Base-by-base conservation (phyloP, 2,329 filamentous ascomycete species). In the Pseudogymnoascus sp. region DNA sequence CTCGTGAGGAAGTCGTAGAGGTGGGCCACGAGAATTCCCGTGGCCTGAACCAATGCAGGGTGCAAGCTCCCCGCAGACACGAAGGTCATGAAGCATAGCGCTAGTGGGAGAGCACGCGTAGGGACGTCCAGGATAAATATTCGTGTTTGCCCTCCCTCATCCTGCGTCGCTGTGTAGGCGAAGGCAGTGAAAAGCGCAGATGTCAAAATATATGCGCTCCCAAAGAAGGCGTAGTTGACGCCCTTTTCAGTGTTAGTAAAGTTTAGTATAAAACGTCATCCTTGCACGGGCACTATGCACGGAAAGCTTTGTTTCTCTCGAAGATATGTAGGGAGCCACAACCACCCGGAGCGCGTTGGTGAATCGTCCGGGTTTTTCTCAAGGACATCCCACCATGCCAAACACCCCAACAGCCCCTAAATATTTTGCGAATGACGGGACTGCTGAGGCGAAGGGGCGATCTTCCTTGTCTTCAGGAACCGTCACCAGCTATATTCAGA, bases 1-100 rank as follows among this genome's bases (percentile, higher is more conserved):
- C 90, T 84, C 1, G 90, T 91, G 60, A 97, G 75, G 72, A 97
- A 99, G 73, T 97, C 90, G 75, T 91, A 96, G 18, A 94, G 71
- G 74, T 99, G 94, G 4, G 92, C 92, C 11, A 92, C 90, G 47
- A 96, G 67, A 10, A 99, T 80, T n/a, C 94, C 94, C 35, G 84
- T 90, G 4, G 85, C 75, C 71, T 95, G 86, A 3, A 86, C 70
- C 63, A 89, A 72, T 10, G 89, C 82, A 37, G 80, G 80, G 7
- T 31, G 23, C 25, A 42, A 12, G 8, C 14, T 16, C 10, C 87
- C 87, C 4, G 77, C 80, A 72, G 89, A 84, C 62, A 97, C 77
- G 21, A 96, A 80, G 10, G 88, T 88, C 70, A 91, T 77, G 14
- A 86, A 75, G 50, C 97, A 82, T 82, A 96, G 89, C 67, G 88